Evolutionary conservation across 192 early-diverging fungal species (phyloP), one percentile per base, ranked within the genome.

Genomic region (Chytriomyces confervae): DNA sequence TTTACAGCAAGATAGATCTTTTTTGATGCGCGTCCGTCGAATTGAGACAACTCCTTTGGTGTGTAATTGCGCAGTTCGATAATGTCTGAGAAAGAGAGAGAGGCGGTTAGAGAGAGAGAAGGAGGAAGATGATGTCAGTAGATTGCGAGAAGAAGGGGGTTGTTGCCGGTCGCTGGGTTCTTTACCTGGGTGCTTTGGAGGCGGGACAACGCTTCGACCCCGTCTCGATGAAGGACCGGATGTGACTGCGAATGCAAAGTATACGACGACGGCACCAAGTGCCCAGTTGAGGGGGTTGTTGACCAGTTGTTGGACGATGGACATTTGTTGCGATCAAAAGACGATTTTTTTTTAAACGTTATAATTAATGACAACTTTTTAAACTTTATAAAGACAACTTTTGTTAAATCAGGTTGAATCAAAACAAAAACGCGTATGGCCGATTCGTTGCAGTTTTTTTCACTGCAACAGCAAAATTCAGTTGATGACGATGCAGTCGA

Each of bases 1-100:
- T 90, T 89, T n/a, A 98, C 91, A 5, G 86, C 94, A 79, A 97
- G 89, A 47, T 92, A 91, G 68, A 98, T 93, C 20, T 85, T 80
- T 23, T 75, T 77, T 29, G 51, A 70, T 50, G 81, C 65, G 43
- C 49, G 50, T 20, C 96, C 96, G 71, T 95, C 88, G 79, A 89
- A 95, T 50, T 87, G 86, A 2, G 84, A 72, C 11, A 98, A 83
- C 66, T 95, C 91, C 51, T 84, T 84, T 16, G 94, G 94, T 7
- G 94, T 95, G 74, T 91, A 98, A 73, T 93, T 84, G 61, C 85
- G 83, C 53, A 94, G 86, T 43, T 92, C 87, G 18, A 92, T 79
- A 0, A 89, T 82, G n/a, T 89, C 89, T 50, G 89, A 84, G 45
- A 86, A 86, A 24, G 29, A 70, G 23, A 48, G 16, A 23, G 24